A percentile compares a stretch with the other conserved stretches of the same genome.
Evolutionary conservation across 2,329 filamentous ascomycete genomes (phyloP).

Genomic region (Colletotrichum sp.): DNA sequence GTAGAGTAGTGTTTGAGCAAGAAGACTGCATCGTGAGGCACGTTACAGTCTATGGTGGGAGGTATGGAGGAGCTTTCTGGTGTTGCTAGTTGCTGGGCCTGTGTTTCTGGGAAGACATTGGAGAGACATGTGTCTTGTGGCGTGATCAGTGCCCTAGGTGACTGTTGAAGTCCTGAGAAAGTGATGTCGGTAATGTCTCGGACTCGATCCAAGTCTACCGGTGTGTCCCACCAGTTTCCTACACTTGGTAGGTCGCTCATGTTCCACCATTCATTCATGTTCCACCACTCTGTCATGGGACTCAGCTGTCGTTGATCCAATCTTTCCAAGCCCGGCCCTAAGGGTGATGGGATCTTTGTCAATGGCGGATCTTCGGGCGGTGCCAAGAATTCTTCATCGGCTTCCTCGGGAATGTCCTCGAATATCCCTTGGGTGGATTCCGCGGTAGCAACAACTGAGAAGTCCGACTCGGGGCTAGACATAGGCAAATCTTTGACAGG

Average conservation of each 20-base stretch:
- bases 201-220: background rate
- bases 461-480: background rate
- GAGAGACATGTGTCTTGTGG: background rate
- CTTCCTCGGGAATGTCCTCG: background rate
- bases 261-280: background rate
- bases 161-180: background rate
- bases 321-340: background rate
- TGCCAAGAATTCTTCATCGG: background rate
- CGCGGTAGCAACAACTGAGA: background rate
- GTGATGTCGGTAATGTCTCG: background rate
- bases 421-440: background rate
- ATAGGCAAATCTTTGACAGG: background rate
- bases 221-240: background rate
- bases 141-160: background rate
- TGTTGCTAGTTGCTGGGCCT: background rate
- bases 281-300: background rate
- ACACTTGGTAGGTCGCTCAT: background rate
- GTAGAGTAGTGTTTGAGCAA: constrained; percentile 42
- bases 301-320: background rate
- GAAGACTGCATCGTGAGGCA: constrained; percentile 35
- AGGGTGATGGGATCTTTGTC: background rate
- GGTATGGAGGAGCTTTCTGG: background rate
- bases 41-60: background rate
- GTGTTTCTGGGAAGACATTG: background rate
- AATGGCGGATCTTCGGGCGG: background rate